Conservation (phyloP, 371 early-diverging fungal genomes). For the Mycotypha africana region DNA sequence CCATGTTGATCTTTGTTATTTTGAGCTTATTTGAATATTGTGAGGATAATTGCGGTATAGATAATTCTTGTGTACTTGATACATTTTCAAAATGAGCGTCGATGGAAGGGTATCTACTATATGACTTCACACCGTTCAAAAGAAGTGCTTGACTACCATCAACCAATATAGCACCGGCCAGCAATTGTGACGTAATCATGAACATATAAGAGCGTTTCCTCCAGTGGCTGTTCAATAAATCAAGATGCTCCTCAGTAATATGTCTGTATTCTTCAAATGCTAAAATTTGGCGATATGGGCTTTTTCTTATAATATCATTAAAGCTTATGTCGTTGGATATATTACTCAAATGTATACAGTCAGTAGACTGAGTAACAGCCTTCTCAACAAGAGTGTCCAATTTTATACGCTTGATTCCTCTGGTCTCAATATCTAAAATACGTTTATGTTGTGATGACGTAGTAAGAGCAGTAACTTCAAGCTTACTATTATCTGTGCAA, state of each 20-base stretch:
- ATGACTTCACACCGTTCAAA: slow-evolving; percentile 10
- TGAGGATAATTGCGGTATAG: slow-evolving; percentile 6
- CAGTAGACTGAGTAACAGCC: slow-evolving; percentile 2
- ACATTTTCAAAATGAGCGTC: slow-evolving; percentile 10
- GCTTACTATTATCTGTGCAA: not conserved
- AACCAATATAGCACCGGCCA: slow-evolving; percentile 16
- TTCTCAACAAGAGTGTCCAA: not conserved
- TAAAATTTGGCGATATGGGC: slow-evolving; percentile 1
- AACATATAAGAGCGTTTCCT: slow-evolving; percentile 5
- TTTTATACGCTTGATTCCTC: slow-evolving; percentile 3
- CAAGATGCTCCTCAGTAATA: slow-evolving; percentile 4
- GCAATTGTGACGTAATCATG: slow-evolving; percentile 11
- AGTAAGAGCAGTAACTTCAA: slow-evolving; percentile 2
- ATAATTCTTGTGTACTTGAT: slow-evolving; percentile 3
- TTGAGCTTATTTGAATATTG: slow-evolving; percentile 7
- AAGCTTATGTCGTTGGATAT: not conserved
- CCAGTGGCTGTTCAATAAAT: slow-evolving; percentile 8
- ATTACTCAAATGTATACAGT: not conserved
- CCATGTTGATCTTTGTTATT: slow-evolving; percentile 4
- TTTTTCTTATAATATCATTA: not conserved
- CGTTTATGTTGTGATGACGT: slow-evolving; percentile 1
- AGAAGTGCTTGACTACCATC: slow-evolving; percentile 12
- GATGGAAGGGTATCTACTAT: slow-evolving; percentile 8
- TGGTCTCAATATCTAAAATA: not conserved
- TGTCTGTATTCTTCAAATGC: slow-evolving; percentile 1